Evolutionary conservation across 2,329 filamentous ascomycete species (phyloP).

Genomic region (Mycogone perniciosa): DNA sequence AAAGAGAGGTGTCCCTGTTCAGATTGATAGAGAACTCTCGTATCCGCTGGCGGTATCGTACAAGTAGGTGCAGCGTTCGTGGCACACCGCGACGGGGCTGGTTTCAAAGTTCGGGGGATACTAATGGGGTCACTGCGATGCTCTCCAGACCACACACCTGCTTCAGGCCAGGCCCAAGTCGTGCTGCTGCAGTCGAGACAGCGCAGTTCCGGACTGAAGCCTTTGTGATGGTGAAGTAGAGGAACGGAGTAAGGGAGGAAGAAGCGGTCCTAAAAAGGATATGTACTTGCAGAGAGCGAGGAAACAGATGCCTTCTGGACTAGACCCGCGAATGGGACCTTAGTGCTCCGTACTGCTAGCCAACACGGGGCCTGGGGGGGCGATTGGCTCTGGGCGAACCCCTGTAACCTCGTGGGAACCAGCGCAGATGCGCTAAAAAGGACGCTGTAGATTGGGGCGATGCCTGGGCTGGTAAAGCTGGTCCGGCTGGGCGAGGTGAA

Average conservation of each 20-base stretch:
- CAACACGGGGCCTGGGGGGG: conserved; percentile 1
- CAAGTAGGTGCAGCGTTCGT: neutral
- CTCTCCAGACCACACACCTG: neutral
- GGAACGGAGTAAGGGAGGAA: neutral
- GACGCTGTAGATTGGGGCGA: conserved; percentile 9
- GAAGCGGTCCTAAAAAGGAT: neutral
- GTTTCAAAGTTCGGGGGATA: too few species aligned
- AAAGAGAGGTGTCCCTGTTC: neutral
- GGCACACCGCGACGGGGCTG: too few species aligned
- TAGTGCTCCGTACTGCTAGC: neutral
- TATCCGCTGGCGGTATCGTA: neutral
- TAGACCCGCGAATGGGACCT: neutral
- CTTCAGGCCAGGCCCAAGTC: neutral
- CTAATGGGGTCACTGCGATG: too few species aligned
- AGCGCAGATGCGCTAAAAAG: conserved; percentile 9
- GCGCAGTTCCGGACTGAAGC: neutral
- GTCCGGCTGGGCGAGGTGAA: neutral
- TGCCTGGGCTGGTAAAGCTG: neutral
- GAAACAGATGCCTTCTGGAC: too few species aligned
- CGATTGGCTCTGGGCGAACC: conserved; percentile 8
- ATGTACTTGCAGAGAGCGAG: neutral
- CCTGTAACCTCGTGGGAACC: conserved; percentile 12
- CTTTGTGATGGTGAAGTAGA: neutral
- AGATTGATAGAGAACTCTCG: neutral
- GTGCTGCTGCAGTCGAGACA: neutral